Evolutionary conservation across 176 grass and related monocot species (phyloP), one percentile per base, ranked within the genome.

Genomic region (Chrysopogon serrulatus): DNA sequence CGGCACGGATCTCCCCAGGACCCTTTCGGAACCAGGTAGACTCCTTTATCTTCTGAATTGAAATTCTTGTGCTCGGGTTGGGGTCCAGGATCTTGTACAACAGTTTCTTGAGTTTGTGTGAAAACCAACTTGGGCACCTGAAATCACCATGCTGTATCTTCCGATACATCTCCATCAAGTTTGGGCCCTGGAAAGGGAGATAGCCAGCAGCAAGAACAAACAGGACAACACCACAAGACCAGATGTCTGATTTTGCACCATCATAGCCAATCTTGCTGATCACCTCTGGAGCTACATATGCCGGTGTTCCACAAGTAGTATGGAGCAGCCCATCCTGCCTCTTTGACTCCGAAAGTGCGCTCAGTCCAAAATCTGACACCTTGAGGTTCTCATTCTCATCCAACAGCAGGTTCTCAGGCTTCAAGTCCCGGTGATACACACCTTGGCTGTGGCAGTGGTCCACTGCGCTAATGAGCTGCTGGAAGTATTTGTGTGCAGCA

Each of bases 231-330:
- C 95, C 95, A 69, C 92, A 97, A 10, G 95, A 97, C 95, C 95
- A 97, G 23, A 90, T 91, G 49, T 97, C 95, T 24, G 92, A 84
- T 81, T 92, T 94, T 57, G 87, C 89, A 86, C 95, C 95, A 44
- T 97, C 92, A 43, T 97, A 97, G 31, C 95, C 78, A 37, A 5
- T 68, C 14, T 80, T 80, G 73, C 73, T 69, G 53, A 97, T 83
- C 31, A 97, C 92, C 92, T 97, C 95, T 36, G 95, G 95, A 86
- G 95, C 95, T 24, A 94, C 92, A 91, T 97, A 97, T 31, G 92
- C 92, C 0, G 92, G 95, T 3, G 95, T 97, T 8, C 95, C 95
- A 3, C 95, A 97, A 76, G 92, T 79, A 28, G 95, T 97, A 60
- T 97, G 95, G 54, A 97, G 86, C 66, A 97, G 33, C 10, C 90